These are phyloP conservation scores for Candida insectorum DNA, from an alignment of 805 yeast genomes.

Conservation along the genomic window DNA sequence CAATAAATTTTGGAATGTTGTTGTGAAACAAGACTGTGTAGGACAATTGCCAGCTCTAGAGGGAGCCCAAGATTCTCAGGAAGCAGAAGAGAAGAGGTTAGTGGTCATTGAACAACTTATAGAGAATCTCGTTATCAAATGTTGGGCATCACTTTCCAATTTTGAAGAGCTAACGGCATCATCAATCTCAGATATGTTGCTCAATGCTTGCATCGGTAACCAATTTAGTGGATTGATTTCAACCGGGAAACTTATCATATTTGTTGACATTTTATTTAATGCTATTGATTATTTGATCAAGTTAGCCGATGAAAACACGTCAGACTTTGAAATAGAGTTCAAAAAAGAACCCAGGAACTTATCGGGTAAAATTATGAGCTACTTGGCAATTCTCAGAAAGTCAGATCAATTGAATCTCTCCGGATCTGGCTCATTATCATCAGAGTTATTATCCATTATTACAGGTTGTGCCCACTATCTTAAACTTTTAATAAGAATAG, in stretches of 20 bases:
- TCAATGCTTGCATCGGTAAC: constrained; percentile 72
- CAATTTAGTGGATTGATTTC: constrained; percentile 64
- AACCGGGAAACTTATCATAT: constrained; percentile 68
- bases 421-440: constrained; percentile 49
- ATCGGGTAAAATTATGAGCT: constrained; percentile 86
- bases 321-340: constrained; percentile 18
- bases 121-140: constrained; percentile 54
- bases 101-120: constrained; percentile 60
- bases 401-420: constrained; percentile 35
- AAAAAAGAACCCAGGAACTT: constrained; percentile 76
- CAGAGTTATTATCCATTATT: constrained; percentile 72
- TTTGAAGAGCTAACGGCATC: constrained; percentile 90
- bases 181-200: constrained; percentile 87
- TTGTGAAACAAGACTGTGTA: constrained; percentile 59
- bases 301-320: constrained; percentile 10
- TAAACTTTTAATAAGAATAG: constrained; percentile 77
- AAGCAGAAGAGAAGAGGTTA: constrained; percentile 19
- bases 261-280: constrained; percentile 70
- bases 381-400: constrained; percentile 78
- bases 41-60: constrained; percentile 39
- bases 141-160: constrained; percentile 85
- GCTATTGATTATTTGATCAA: constrained; percentile 58
- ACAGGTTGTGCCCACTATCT: constrained; percentile 92
- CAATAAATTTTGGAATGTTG: constrained; percentile 93
- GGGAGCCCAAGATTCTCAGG: constrained; percentile 3